A percentile compares a stretch with the other conserved stretches of the same genome.
These are phyloP conservation scores for Crithidia sp. DNA, from an alignment of 208 protist species.

Conservation along the genomic window DNA sequence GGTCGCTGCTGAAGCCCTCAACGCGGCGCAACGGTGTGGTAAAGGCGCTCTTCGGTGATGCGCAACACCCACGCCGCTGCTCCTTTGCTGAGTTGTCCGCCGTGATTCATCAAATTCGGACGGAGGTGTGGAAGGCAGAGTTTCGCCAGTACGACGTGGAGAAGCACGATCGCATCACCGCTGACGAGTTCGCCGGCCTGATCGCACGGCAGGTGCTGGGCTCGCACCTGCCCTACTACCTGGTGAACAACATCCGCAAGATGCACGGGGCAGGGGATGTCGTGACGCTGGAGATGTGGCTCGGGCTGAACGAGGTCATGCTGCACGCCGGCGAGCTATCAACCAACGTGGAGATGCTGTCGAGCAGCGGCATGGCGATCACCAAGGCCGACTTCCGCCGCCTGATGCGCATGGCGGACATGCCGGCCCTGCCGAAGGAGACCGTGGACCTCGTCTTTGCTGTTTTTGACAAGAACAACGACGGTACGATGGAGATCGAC, in stretches of 20 bases:
- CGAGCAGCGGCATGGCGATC: slow-evolving; percentile 58
- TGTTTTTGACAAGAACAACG: slow-evolving; percentile 85
- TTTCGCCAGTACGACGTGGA: slow-evolving; percentile 78
- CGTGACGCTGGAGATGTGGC: slow-evolving; percentile 76
- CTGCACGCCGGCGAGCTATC: slow-evolving; percentile 52
- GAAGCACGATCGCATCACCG: slow-evolving; percentile 52
- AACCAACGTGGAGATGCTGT: slow-evolving; percentile 72
- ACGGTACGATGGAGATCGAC: slow-evolving; percentile 84
- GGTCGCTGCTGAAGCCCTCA: slow-evolving; percentile 42
- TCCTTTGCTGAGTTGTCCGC: slow-evolving; percentile 51
- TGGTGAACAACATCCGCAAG: slow-evolving; percentile 81
- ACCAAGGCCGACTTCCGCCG: slow-evolving; percentile 64
- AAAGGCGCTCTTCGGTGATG: slow-evolving; percentile 62
- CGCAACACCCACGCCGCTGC: slow-evolving; percentile 39
- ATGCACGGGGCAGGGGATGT: slow-evolving; percentile 42
- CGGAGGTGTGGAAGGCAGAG: slow-evolving; percentile 84
- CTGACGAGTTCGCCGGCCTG: slow-evolving; percentile 77
- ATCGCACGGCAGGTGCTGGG: slow-evolving; percentile 83
- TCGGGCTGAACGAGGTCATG: slow-evolving; percentile 80
- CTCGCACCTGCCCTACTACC: slow-evolving; percentile 83
- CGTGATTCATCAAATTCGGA: slow-evolving; percentile 59
- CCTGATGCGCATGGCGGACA: slow-evolving; percentile 54
- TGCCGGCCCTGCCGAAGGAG: slow-evolving; percentile 40
- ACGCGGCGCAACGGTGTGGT: slow-evolving; percentile 64
- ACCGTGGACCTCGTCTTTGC: slow-evolving; percentile 69